Conservation (phyloP, 352 stramenopile genomes). For the Pythium myriotylum region DNA sequence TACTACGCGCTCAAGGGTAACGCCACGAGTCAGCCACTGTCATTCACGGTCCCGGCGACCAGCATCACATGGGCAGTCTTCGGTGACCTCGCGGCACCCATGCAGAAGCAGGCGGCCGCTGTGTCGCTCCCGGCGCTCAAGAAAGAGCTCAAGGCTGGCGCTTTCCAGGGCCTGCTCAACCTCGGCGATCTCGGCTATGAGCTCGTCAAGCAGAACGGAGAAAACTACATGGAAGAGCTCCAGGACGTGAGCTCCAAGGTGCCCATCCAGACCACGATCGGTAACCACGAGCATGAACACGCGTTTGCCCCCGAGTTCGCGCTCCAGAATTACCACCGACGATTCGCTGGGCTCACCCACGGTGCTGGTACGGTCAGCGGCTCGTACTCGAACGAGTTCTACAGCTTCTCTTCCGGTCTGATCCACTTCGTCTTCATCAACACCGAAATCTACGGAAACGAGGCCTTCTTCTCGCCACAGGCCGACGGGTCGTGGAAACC, state of each 20-base stretch:
- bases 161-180: conserved; percentile 69
- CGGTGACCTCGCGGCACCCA: conserved; percentile 61
- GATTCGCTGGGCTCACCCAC: conserved; percentile 55
- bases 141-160: conserved; percentile 36
- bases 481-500: conserved; percentile 53
- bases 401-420: conserved; percentile 64
- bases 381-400: conserved; percentile 75
- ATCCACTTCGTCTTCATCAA: conserved; percentile 83
- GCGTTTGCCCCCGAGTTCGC: conserved; percentile 47
- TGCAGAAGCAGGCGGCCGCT: conserved; percentile 56
- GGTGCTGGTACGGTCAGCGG: conserved; percentile 60
- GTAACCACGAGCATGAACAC: conserved; percentile 82
- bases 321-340: conserved; percentile 74
- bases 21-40: conserved; percentile 14
- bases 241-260: conserved; percentile 57
- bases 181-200: conserved; percentile 78
- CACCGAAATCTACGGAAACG: conserved; percentile 76
- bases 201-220: conserved; percentile 60
- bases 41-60: conserved; percentile 48
- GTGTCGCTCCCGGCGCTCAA: conserved; percentile 70
- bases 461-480: conserved; percentile 50
- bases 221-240: conserved; percentile 79
- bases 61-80: conserved; percentile 78
- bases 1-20: conserved; percentile 59
- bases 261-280: conserved; percentile 75